These are phyloP conservation scores for Niveomyces coronatus DNA, from an alignment of 2,329 filamentous ascomycete species.

Conservation along the genomic window DNA sequence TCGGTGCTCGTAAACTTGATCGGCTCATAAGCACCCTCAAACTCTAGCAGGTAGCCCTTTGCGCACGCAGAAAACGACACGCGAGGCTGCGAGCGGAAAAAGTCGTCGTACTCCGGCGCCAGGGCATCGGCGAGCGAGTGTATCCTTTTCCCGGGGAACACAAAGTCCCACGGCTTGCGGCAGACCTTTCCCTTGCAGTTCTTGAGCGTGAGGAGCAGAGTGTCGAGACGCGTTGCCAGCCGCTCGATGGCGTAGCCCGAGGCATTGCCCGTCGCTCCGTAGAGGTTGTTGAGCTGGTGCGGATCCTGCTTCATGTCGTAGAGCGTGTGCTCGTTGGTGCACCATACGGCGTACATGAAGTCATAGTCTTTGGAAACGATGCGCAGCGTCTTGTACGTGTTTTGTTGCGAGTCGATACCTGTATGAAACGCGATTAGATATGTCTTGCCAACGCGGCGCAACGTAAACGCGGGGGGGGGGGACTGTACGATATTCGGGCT, in stretches of 20 bases:
- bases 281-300: not conserved
- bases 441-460: not conserved
- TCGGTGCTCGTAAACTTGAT: too few species aligned
- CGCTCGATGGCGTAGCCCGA: not conserved
- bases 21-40: constrained; percentile 44
- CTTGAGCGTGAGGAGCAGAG: constrained; percentile 49
- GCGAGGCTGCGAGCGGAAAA: constrained; percentile 38
- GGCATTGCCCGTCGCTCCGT: not conserved
- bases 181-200: constrained; percentile 45
- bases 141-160: constrained; percentile 45
- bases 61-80: constrained; percentile 43
- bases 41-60: constrained; percentile 41
- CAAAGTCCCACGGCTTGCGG: constrained; percentile 41
- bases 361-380: constrained; percentile 44
- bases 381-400: constrained; percentile 53
- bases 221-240: constrained; percentile 37
- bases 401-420: constrained; percentile 23
- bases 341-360: constrained; percentile 60
- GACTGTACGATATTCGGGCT: not conserved
- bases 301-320: constrained; percentile 46
- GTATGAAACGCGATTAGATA: not conserved
- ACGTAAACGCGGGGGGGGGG: not conserved
- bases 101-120: constrained; percentile 34
- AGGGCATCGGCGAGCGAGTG: constrained; percentile 40
- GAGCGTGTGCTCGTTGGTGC: constrained; percentile 55